Conservation (phyloP, 2,329 filamentous ascomycete genomes). For the Ophiostoma triangulosporum region DNA sequence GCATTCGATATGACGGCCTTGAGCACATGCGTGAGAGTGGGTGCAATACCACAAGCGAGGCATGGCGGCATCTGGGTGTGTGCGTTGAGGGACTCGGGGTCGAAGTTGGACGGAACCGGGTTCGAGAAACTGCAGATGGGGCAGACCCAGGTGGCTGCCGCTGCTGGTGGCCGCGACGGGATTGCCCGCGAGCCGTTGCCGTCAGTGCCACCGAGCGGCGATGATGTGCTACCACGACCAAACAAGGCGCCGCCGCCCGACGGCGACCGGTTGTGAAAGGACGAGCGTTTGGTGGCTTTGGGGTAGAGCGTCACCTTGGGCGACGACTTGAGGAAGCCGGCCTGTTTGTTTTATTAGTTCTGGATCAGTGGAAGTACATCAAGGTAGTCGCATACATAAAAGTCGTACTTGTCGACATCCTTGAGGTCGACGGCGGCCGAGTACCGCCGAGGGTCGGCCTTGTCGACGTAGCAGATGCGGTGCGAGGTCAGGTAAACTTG, state of each 20-base stretch:
- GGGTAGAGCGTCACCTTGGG: slow-evolving; percentile 82
- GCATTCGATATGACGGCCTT: slow-evolving; percentile 76
- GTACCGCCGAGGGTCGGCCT: slow-evolving; percentile 68
- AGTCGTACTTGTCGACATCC: slow-evolving; percentile 80
- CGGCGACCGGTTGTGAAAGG: slow-evolving; percentile 31
- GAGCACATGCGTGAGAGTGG: slow-evolving; percentile 64
- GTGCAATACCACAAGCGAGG: slow-evolving; percentile 86
- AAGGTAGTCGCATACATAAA: slow-evolving; percentile 64
- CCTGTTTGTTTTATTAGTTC: too few relatives aligned
- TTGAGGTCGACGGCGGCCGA: slow-evolving; percentile 80
- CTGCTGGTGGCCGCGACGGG: slow-evolving; percentile 39
- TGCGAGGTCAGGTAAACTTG: slow-evolving; percentile 95
- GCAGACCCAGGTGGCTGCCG: slow-evolving; percentile 70
- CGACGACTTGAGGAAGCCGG: slow-evolving; percentile 88
- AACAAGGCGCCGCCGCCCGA: slow-evolving; percentile 31
- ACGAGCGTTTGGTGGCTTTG: slow-evolving; percentile 39
- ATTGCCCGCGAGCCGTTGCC: slow-evolving; percentile 27
- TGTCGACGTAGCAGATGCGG: slow-evolving; percentile 88
- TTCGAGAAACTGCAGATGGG: slow-evolving; percentile 94
- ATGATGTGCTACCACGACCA: slow-evolving; percentile 32
- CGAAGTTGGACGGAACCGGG: slow-evolving; percentile 83
- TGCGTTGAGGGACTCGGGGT: slow-evolving; percentile 64
- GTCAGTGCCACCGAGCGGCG: slow-evolving; percentile 32
- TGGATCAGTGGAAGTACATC: too few relatives aligned
- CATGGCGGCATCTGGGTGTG: slow-evolving; percentile 77